A percentile compares a stretch with the other conserved stretches of the same genome.
Evolutionary conservation across 2,329 filamentous ascomycete genomes (phyloP).

Genomic region (Verticillium nonalfalfae): DNA sequence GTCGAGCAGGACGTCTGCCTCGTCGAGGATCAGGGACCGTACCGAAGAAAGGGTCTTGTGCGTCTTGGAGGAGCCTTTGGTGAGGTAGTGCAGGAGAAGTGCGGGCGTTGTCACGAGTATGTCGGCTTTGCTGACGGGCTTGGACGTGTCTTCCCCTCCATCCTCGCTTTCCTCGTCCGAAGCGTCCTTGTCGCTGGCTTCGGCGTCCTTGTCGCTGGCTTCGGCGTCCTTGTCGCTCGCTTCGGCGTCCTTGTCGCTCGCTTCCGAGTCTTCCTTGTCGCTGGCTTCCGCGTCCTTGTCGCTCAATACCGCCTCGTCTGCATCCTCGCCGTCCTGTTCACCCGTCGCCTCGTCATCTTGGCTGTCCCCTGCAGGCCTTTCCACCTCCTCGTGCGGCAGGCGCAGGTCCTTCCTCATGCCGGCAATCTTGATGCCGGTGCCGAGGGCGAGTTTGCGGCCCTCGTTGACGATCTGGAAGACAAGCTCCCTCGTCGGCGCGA

Average conservation of each 20-base stretch:
- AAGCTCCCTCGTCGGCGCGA: conserved; percentile 75
- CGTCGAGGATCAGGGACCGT: conserved; percentile 74
- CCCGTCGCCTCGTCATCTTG: background rate
- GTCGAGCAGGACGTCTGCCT: conserved; percentile 91
- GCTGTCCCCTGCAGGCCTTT: conserved; percentile 5
- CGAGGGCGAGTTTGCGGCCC: conserved; percentile 69
- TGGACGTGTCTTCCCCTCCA: conserved; percentile 19
- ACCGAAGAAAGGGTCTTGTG: conserved; percentile 58
- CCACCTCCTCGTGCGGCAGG: conserved; percentile 42
- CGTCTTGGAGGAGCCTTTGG: conserved; percentile 32
- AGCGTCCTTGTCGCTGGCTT: conserved; percentile 27
- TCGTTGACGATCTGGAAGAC: conserved; percentile 79
- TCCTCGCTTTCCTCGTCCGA: conserved; percentile 28
- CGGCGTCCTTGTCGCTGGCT: conserved; percentile 13
- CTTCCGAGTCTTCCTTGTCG: conserved; percentile 26
- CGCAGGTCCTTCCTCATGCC: conserved; percentile 83
- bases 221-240: too few species aligned
- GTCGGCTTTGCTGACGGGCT: conserved; percentile 62
- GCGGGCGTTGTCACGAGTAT: conserved; percentile 78
- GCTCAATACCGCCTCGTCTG: conserved; percentile 24
- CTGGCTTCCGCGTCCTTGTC: conserved; percentile 21
- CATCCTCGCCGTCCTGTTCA: conserved; percentile 12
- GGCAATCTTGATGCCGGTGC: conserved; percentile 72
- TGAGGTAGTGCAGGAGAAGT: conserved; percentile 63
- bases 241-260: conserved; percentile 22